Conservation (phyloP, 1,139 yeast genomes). For the Kazachstania sp. region DNA sequence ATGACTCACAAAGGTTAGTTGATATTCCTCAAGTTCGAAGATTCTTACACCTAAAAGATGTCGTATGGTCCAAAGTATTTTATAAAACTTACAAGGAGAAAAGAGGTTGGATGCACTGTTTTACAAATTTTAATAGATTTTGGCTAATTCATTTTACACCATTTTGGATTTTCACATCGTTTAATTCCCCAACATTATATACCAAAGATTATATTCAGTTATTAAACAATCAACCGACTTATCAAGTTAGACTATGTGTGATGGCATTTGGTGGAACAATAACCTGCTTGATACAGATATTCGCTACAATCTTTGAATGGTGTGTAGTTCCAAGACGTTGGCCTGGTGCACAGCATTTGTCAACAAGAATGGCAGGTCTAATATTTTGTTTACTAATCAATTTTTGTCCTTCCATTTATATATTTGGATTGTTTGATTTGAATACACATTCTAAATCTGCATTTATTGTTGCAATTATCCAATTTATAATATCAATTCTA, state of each 20-base stretch:
- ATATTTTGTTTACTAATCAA: constrained; percentile 41
- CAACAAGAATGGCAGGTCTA: constrained; percentile 39
- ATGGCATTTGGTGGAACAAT: constrained; percentile 67
- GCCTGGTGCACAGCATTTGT: constrained; percentile 54
- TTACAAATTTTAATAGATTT: constrained; percentile 69
- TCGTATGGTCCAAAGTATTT: constrained; percentile 57
- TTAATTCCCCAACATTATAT: constrained; percentile 70
- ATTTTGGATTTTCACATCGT: constrained; percentile 76
- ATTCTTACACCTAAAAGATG: constrained; percentile 39
- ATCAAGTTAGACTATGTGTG: constrained; percentile 52
- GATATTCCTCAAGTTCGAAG: constrained; percentile 40
- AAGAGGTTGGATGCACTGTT: constrained; percentile 69
- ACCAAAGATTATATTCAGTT: constrained; percentile 52
- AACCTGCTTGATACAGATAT: constrained; percentile 54
- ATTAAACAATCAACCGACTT: constrained; percentile 55
- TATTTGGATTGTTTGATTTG: constrained; percentile 45
- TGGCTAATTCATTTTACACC: constrained; percentile 75
- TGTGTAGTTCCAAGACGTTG: constrained; percentile 59
- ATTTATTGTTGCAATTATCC: constrained; percentile 44
- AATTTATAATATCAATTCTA: constrained; percentile 50
- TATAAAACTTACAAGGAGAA: constrained; percentile 66
- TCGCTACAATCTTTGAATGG: constrained; percentile 57
- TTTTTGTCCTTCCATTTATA: constrained; percentile 54
- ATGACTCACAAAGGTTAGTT: constrained; percentile 39
- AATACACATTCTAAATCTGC: constrained; percentile 46